Base-by-base conservation (phyloP, 1,284 basidiomycete genomes). In the Puccinia novopanici region DNA sequence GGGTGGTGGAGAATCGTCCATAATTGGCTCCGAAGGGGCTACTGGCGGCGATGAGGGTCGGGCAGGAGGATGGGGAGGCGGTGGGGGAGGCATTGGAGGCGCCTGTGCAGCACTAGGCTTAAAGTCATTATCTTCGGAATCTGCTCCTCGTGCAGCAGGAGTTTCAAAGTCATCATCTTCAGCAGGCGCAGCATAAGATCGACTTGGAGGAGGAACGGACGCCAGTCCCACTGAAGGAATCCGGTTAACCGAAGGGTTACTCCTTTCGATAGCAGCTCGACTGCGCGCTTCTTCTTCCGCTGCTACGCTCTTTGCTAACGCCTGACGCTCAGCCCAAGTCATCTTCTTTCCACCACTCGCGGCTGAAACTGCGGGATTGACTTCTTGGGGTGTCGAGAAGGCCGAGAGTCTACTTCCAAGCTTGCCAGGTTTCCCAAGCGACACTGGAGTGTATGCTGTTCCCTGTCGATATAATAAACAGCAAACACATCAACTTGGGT, bases 281-380 rank as follows among this genome's bases (percentile, higher is more conserved):
- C 92, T 93, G 37, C 87, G 88, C 2, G 88, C 88, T 81, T 93
- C 92, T 82, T 97, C 94, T 84, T 92, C 92, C 83, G 91, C 92
- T 13, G 89, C 88, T 83, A 93, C 91, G 84, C 91, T 91, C 88
- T 94, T 95, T 3, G 93, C 91, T 45, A 91, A 87, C 0, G 92
- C 93, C 85, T 96, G 94, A 54, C 94, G 88, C 85, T 96, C 92
- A 82, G 90, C 91, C 94, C 94, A 96, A 0, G 93, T 95, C 78
- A 95, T 86, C 85, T 94, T 94, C 88, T 85, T 85, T 30, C 83
- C 84, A 3, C 61, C 67, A 57, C 81, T 12, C n/a, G 82, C 65
- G 30, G 70, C 67, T 2, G 87, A 75, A 22, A 86, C 86, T 27
- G 87, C 86, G 67, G 84, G 82, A 50, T 27, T 59, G 12, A 17